Percentiles rank a stretch among this genome's conserved stretches.
Evolutionary conservation across 225 moss, liverwort and hornwort genomes (phyloP).

Genomic region (Pseudoscleropodium purum): DNA sequence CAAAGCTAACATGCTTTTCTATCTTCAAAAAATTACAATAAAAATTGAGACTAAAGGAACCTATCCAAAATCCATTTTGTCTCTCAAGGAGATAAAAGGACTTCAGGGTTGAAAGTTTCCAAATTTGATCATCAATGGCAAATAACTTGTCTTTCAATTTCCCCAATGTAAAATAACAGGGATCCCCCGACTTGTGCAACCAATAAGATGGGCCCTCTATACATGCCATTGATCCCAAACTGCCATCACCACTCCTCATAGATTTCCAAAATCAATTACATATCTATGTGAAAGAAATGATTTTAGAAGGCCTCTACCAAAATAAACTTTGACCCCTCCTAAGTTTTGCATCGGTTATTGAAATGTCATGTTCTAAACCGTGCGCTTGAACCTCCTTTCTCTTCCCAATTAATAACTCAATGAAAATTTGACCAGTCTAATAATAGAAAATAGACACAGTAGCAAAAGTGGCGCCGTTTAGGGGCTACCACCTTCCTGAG

Average conservation of each 20-base stretch:
- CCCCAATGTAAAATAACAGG: fast-evolving
- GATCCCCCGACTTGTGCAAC: fast-evolving
- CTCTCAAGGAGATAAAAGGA: fast-evolving
- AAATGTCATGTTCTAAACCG: background rate
- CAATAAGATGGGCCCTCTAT: background rate
- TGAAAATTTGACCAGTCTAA: background rate
- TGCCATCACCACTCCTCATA: fast-evolving
- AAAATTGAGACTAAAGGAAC: background rate
- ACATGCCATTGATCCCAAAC: background rate
- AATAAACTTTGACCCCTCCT: background rate
- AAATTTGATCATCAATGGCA: background rate
- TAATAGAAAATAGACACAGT: background rate
- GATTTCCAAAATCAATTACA: background rate
- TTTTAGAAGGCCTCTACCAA: background rate
- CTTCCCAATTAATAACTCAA: background rate
- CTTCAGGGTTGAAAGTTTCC: background rate
- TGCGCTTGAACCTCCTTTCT: fast-evolving
- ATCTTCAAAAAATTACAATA: background rate
- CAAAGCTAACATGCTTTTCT: background rate
- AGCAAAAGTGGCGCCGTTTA: background rate
- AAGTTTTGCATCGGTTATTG: background rate
- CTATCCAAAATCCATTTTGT: background rate
- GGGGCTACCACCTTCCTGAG: background rate
- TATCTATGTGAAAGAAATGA: fast-evolving
- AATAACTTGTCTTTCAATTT: background rate